Conservation (phyloP, 208 protist species). For the Trypanosoma scelopori region DNA sequence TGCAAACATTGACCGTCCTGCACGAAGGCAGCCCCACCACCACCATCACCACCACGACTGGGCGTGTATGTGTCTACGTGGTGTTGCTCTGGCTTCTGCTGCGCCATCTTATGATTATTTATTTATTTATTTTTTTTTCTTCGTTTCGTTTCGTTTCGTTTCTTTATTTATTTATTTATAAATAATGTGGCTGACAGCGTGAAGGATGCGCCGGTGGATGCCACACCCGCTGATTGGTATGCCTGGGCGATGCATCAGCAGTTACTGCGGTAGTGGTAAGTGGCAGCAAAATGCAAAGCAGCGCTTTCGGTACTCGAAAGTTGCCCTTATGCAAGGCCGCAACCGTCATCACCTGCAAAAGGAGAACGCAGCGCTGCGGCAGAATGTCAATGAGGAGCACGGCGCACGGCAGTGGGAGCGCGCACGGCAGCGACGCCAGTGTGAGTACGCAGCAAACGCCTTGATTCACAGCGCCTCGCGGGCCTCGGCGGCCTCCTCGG, state of each 20-base stretch:
- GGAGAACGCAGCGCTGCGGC: conserved; percentile 35
- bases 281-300: conserved; percentile 46
- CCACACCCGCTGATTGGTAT: background rate
- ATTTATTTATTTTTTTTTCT: conserved; percentile 10
- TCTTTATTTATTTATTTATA: no score
- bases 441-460: conserved; percentile 34
- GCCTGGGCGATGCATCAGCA: background rate
- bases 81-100: no score
- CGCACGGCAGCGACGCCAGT: conserved; percentile 26
- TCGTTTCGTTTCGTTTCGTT: background rate
- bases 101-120: background rate
- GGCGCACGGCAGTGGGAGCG: conserved; percentile 32
- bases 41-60: no score
- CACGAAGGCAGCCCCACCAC: no score
- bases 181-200: background rate
- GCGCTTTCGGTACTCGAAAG: conserved; percentile 42
- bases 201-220: conserved; percentile 9
- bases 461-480: conserved; percentile 29
- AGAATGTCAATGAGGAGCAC: conserved; percentile 48
- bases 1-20: no score
- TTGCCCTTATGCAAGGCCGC: conserved; percentile 43
- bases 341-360: conserved; percentile 47
- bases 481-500: conserved; percentile 1
- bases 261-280: background rate
- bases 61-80: no score